Conservation (phyloP, 1,284 basidiomycete genomes). For the Trichosporon ovoides region DNA sequence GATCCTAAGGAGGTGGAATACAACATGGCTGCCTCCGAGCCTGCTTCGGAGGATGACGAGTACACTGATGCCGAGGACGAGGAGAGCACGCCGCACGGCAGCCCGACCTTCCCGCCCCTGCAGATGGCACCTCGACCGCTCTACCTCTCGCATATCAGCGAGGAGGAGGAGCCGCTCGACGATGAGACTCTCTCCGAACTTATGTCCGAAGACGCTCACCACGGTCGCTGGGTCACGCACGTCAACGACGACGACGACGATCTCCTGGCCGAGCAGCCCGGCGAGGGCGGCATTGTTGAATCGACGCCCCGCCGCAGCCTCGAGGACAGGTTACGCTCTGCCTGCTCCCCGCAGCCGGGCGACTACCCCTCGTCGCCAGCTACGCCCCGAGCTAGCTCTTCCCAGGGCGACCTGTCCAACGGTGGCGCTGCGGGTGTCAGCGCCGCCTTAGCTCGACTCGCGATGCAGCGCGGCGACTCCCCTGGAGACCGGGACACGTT, state of each 20-base stretch:
- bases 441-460: background rate
- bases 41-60: background rate
- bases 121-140: conserved; percentile 6
- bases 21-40: background rate
- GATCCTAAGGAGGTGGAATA: conserved; percentile 7
- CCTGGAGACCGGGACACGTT: background rate
- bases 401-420: background rate
- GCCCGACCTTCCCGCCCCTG: background rate
- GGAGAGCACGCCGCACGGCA: conserved; percentile 7
- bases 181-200: conserved; percentile 21
- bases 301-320: conserved; percentile 7
- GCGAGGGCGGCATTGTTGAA: background rate
- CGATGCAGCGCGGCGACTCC: background rate
- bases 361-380: background rate
- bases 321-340: conserved; percentile 12
- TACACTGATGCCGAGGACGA: conserved; percentile 7
- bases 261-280: conserved; percentile 6
- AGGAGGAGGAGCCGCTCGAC: conserved; percentile 21
- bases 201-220: conserved; percentile 9
- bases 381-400: background rate
- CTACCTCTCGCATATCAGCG: conserved; percentile 19
- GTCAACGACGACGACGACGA: conserved; percentile 10
- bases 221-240: conserved; percentile 4
- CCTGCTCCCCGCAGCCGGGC: background rate
- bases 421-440: background rate